Conservation (phyloP, 106 monocot genomes). For the Phalaenopsis equestris region DNA sequence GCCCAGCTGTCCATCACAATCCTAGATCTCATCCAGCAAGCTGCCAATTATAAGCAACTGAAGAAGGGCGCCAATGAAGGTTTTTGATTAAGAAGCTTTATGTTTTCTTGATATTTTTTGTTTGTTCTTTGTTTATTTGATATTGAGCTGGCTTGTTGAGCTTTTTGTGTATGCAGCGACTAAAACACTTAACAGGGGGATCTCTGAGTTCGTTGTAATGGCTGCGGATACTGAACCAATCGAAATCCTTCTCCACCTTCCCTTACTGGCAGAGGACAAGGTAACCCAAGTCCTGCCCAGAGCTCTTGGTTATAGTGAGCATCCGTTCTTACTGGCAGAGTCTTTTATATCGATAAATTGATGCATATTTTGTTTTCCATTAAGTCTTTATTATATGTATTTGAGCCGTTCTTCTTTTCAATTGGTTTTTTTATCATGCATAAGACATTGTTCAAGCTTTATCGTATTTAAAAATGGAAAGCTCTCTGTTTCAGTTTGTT, state of each 20-base stretch:
- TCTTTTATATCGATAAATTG: neutral
- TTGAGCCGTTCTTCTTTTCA: too few relatives aligned
- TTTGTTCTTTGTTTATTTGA: neutral
- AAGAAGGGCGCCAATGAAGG: conserved; percentile 97
- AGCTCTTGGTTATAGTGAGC: neutral
- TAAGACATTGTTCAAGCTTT: neutral
- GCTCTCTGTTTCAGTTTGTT: neutral
- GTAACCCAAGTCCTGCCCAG: conserved; percentile 10
- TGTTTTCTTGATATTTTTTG: neutral
- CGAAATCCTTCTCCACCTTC: conserved; percentile 79
- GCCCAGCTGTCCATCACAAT: conserved; percentile 81
- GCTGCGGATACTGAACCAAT: conserved; percentile 79
- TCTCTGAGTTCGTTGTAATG: conserved; percentile 85
- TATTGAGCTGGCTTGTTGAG: neutral
- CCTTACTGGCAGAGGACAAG: conserved; percentile 78
- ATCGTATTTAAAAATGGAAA: neutral
- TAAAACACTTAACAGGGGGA: conserved; percentile 75
- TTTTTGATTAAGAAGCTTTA: neutral
- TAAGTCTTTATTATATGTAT: too few relatives aligned
- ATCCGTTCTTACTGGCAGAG: neutral
- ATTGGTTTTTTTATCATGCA: neutral
- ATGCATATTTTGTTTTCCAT: too few relatives aligned
- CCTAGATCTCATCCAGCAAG: conserved; percentile 78
- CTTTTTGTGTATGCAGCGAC: conserved; percentile 41
- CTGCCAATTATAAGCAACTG: conserved; percentile 87